Conservation (phyloP, 352 stramenopile species). For the Phytophthora rubi region DNA sequence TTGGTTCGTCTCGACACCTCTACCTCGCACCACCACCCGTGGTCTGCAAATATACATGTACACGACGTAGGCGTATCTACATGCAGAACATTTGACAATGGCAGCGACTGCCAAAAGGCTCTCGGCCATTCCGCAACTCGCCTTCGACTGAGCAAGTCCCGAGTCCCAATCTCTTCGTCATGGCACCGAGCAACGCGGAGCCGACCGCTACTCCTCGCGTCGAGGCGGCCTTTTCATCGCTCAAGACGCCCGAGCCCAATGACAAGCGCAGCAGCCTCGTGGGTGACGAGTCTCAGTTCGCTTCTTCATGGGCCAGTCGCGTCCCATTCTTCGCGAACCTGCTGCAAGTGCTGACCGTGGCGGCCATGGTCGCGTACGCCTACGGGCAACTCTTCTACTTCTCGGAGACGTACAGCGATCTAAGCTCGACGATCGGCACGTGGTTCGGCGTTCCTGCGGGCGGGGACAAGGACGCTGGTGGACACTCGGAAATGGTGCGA, state of each 20-base stretch:
- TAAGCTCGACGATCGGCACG: slow-evolving; percentile 24
- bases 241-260: slow-evolving; percentile 38
- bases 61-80: too few relatives aligned
- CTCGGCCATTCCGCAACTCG: neutral
- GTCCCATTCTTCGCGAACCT: slow-evolving; percentile 26
- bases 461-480: slow-evolving; percentile 13
- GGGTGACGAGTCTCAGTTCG: slow-evolving; percentile 1
- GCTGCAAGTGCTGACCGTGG: slow-evolving; percentile 39
- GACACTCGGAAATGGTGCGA: slow-evolving; percentile 56
- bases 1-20: slow-evolving; percentile 6
- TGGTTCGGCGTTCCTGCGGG: slow-evolving; percentile 44
- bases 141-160: neutral
- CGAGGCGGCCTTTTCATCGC: slow-evolving; percentile 25
- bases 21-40: neutral
- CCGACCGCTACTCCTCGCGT: slow-evolving; percentile 17
- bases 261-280: slow-evolving; percentile 28
- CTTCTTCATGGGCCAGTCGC: slow-evolving; percentile 1
- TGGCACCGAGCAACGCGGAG: slow-evolving; percentile 17
- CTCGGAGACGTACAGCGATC: slow-evolving; percentile 26
- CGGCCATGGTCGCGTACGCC: slow-evolving; percentile 37
- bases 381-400: slow-evolving; percentile 41
- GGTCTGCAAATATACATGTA: neutral
- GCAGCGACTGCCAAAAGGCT: neutral
- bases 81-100: neutral
- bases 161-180: neutral